Evolutionary conservation across 768 basidiomycete genomes (phyloP), one percentile per base, ranked within the genome.

Genomic region (Rhizopogon vulgaris): DNA sequence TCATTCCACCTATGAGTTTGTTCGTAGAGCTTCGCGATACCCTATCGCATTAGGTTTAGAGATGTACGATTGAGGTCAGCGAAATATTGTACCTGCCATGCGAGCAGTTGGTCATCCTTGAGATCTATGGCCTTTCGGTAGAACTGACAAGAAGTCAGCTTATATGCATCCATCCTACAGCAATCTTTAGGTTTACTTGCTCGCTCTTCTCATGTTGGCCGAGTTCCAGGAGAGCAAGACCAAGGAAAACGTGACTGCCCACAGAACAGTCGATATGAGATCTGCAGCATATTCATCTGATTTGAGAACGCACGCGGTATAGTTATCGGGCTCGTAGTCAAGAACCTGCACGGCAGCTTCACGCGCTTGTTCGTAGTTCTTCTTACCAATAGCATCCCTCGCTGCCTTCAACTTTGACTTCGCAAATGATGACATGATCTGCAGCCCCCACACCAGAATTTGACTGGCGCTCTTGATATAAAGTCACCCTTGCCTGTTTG

Each of bases 191-290:
- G 61, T 73, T 77, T 79, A 95, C 94, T 82, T 87, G 81, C 74
- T 97, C 94, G 73, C 93, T 87, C 64, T 84, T 72, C 37, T 83
- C 78, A 18, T 73, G 66, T 49, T 88, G 78, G 25, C 81, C 81
- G 2, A 94, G 72, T 63, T 95, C 90, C 10, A 91, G 73, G 22
- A 79, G 73, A 1, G 96, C 84, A 10, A 96, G 71, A 3, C 85
- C 94, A 25, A 90, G 77, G 63, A 94, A 96, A 22, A 96, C 87
- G 64, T 87, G 80, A 4, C 94, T 97, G 64, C 28, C 15, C 14
- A 39, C 46, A 18, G 36, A 61, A 34, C 49, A 53, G 39, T 28
- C 27, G 46, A 25, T 40, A 32, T 47, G 18, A 55, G 22, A 32
- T 24, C 25, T 9, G 28, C 41, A 27, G 40, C 32, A 53, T 34